Base-by-base conservation (phyloP, 768 basidiomycete genomes). In the Agaricus blazei region DNA sequence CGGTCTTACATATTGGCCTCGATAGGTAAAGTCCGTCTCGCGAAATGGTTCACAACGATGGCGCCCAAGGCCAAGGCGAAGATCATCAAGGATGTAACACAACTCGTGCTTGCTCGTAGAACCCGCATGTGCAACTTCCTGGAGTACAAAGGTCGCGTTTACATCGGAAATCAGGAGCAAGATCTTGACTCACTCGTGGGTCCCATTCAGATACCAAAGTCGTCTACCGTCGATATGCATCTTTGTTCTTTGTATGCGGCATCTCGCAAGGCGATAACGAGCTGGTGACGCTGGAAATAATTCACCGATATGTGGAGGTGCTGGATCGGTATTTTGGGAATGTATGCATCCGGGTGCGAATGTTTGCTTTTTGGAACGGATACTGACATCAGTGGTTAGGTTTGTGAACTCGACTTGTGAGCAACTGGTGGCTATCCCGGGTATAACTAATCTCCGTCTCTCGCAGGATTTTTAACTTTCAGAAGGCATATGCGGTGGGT, bases 71-170 rank as follows among this genome's bases (percentile, higher is more conserved):
- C 77, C 49, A 97, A 96, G 75, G 84, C 84, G 52, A 98, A 98
- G 83, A 98, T 98, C 66, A 90, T 98, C 63, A 98, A 98, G 76
- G 97, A 99, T 71, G 95, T 98, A 19, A 99, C 97, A 0, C 96
- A 98, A 72, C 81, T 98, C 50, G 97, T 99, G 40, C 80, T 98
- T 45, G 95, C 94, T 45, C 82, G 97, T 46, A 81, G 97, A 59
- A 96, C 97, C 54, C 81, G 93, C 60, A 98, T 97, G 95, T 98
- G 95, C 70, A 99, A 99, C 73, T 93, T 99, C 67, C 72, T 99
- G 52, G 97, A 99, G 70, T 98, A 98, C 80, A 98, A 98, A 77
- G 96, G 96, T 93, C 58, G 61, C 81, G 27, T 34, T 37, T 37
- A 34, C 40, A 37, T 57, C 57, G 51, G 28, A 52, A 27, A 48